A percentile compares a stretch with the other conserved stretches of the same genome.
These are phyloP conservation scores for Calocera cornea DNA, from an alignment of 768 basidiomycete species.

Conservation along the genomic window DNA sequence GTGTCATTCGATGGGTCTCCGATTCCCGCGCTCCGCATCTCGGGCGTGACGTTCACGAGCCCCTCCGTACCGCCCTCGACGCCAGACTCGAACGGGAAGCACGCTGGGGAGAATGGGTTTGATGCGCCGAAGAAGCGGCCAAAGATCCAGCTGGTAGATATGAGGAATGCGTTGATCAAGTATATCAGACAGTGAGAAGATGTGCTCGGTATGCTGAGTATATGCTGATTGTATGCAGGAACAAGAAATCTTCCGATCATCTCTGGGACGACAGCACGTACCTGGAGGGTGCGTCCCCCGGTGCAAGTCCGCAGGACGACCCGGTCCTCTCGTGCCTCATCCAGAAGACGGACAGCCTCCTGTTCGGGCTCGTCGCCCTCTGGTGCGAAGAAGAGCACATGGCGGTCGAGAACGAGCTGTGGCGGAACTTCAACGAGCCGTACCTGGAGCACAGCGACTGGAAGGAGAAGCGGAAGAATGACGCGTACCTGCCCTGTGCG, in stretches of 20 bases:
- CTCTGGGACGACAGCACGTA: not conserved
- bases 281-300: not conserved
- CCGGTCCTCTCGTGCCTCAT: not conserved
- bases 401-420: not conserved
- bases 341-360: not conserved
- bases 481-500: not conserved
- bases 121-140: not conserved
- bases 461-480: not conserved
- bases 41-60: not conserved
- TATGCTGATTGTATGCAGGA: not conserved
- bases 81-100: not conserved
- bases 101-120: not conserved
- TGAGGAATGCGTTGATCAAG: not conserved
- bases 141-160: not conserved
- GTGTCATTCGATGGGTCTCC: not conserved
- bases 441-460: not conserved
- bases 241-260: not conserved
- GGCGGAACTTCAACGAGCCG: not conserved
- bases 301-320: not conserved
- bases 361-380: not conserved
- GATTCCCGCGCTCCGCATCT: not conserved
- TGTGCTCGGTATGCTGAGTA: not conserved
- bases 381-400: constrained; percentile 1
- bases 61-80: not conserved
- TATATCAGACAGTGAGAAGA: not conserved